phyloP scores from a whole-genome alignment of 2,329 filamentous ascomycete genomes.

The Leptosphaerulina australis region DNA sequence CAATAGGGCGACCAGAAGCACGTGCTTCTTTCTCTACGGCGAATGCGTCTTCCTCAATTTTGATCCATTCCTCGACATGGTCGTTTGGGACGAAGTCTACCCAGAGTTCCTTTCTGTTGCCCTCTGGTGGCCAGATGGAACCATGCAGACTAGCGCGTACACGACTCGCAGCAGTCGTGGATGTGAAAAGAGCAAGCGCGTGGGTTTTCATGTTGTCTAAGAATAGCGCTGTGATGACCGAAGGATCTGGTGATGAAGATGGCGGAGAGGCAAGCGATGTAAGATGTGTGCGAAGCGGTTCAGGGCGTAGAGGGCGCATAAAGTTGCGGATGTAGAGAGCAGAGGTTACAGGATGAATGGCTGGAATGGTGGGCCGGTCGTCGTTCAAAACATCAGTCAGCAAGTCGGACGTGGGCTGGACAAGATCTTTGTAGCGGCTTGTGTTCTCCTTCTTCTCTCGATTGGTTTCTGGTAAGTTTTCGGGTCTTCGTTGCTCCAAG shows the following conservation, averaged over 20 bases:
- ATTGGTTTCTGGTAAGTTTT: conserved; percentile 18
- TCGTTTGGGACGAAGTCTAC: conserved; percentile 88
- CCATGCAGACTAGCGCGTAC: conserved; percentile 79
- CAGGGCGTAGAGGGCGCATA: conserved; percentile 80
- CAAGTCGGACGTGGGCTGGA: conserved; percentile 27
- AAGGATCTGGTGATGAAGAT: conserved; percentile 55
- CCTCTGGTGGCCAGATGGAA: conserved; percentile 84
- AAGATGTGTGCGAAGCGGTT: conserved; percentile 71
- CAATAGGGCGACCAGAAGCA: conserved; percentile 21
- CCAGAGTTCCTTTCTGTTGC: conserved; percentile 80
- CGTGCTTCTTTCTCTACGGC: conserved; percentile 39
- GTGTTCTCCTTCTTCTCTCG: conserved; percentile 40
- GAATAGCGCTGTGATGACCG: conserved; percentile 56
- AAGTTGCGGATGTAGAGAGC: conserved; percentile 85
- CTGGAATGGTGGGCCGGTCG: conserved; percentile 43
- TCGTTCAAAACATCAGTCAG: conserved; percentile 29
- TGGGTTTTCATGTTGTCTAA: conserved; percentile 88
- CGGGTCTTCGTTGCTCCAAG: conserved; percentile 37
- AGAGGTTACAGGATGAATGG: conserved; percentile 51
- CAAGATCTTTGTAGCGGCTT: conserved; percentile 44
- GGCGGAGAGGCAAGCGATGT: conserved; percentile 69
- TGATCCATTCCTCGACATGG: conserved; percentile 74
- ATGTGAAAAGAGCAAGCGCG: conserved; percentile 77
- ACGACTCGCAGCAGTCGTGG: conserved; percentile 72
- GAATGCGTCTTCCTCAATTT: conserved; percentile 47